Evolutionary conservation across 225 moss, liverwort and hornwort genomes (phyloP).

Genomic region (Marchantia paleacea): DNA sequence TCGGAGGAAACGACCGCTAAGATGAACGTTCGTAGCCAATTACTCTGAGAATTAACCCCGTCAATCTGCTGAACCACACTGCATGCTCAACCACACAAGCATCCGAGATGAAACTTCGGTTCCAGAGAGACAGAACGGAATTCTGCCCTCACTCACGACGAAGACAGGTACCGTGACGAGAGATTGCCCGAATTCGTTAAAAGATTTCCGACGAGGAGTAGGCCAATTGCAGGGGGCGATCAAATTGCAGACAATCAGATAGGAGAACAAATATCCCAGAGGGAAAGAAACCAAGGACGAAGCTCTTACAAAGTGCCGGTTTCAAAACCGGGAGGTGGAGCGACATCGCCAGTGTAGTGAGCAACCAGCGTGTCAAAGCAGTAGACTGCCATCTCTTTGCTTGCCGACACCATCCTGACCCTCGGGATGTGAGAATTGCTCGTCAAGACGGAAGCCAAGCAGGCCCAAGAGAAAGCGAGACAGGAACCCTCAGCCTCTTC

Average conservation of each 20-base stretch:
- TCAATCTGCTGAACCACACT: no score
- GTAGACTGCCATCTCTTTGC: conserved; percentile 98
- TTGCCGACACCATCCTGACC: conserved; percentile 73
- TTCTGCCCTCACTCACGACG: not conserved
- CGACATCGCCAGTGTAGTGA: conserved; percentile 88
- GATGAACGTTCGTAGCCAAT: no score
- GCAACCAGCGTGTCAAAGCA: conserved; percentile 97
- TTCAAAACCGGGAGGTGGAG: conserved; percentile 73
- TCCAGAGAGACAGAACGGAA: not conserved
- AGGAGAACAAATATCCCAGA: not conserved
- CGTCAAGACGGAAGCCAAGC: not conserved
- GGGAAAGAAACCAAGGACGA: not conserved
- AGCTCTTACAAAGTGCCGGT: conserved; percentile 86
- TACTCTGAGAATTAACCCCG: no score
- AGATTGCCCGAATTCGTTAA: not conserved
- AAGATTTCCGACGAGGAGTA: not conserved
- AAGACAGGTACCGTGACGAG: no score
- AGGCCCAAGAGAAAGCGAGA: not conserved
- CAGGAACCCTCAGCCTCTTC: not conserved
- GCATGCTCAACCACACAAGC: no score
- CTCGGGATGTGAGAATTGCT: not conserved
- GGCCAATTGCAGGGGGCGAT: not conserved
- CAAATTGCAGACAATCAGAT: not conserved
- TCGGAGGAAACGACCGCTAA: no score
- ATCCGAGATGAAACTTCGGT: not conserved